These are phyloP conservation scores for Trichosporon sp. DNA, from an alignment of 1,284 basidiomycete genomes.

Conservation along the genomic window DNA sequence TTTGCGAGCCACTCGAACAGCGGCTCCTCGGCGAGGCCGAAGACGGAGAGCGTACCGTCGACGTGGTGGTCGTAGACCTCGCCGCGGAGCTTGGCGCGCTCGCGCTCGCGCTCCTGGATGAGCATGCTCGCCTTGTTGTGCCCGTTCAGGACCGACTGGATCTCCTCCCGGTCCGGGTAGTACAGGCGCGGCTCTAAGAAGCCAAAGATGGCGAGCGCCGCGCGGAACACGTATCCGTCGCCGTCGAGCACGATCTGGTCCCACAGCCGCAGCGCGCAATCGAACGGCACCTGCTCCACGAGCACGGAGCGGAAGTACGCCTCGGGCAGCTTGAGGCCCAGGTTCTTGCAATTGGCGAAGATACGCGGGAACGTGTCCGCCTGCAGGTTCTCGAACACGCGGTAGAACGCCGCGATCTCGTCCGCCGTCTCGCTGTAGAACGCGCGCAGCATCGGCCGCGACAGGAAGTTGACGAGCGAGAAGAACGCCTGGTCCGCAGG, in stretches of 20 bases:
- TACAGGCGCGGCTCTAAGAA: conserved; percentile 70
- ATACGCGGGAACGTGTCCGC: conserved; percentile 76
- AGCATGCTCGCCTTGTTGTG: conserved; percentile 43
- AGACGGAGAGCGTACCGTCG: conserved; percentile 75
- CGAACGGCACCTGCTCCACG: conserved; percentile 80
- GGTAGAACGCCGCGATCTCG: conserved; percentile 64
- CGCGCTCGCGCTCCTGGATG: conserved; percentile 53
- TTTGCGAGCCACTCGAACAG: conserved; percentile 69
- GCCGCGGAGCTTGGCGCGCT: conserved; percentile 54
- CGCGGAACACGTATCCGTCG: conserved; percentile 62
- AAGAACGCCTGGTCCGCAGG: conserved; percentile 69
- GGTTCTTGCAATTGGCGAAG: conserved; percentile 92
- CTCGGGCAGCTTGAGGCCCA: conserved; percentile 42
- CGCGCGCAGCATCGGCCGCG: conserved; percentile 75
- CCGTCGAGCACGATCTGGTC: conserved; percentile 56
- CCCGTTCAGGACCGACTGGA: conserved; percentile 75
- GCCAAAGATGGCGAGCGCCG: conserved; percentile 73
- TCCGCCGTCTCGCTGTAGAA: conserved; percentile 77
- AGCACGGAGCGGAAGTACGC: conserved; percentile 76
- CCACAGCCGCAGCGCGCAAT: conserved; percentile 81
- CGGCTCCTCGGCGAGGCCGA: conserved; percentile 75
- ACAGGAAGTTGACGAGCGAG: conserved; percentile 80
- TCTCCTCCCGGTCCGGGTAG: conserved; percentile 56
- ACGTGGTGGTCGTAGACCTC: conserved; percentile 55
- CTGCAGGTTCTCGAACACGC: conserved; percentile 47